Conservation (phyloP, 805 yeast genomes). For the Ogataea paradorogensis region DNA sequence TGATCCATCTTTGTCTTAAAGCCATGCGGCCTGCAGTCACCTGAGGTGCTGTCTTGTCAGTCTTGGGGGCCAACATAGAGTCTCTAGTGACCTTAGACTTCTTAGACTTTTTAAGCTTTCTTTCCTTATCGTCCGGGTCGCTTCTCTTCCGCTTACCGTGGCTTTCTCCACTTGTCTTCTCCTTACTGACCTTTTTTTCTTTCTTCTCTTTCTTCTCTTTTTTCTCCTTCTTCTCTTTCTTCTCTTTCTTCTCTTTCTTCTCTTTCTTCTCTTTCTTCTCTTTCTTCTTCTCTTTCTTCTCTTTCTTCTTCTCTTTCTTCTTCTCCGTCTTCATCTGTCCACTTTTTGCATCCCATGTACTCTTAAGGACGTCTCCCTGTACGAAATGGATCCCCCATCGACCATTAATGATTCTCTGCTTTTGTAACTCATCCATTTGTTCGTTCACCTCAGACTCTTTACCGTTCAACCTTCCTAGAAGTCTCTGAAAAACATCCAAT, state of each 20-base stretch:
- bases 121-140: slow-evolving; percentile 14
- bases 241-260: slow-evolving; percentile 27
- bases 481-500: slow-evolving; percentile 86
- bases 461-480: slow-evolving; percentile 87
- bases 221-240: slow-evolving; percentile 29
- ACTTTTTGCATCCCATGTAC: slow-evolving; percentile 74
- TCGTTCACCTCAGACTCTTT: slow-evolving; percentile 63
- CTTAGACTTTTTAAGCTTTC: slow-evolving; percentile 28
- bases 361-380: slow-evolving; percentile 74
- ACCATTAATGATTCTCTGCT: slow-evolving; percentile 72
- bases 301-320: slow-evolving; percentile 30
- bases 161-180: slow-evolving; percentile 21
- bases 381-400: slow-evolving; percentile 88
- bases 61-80: slow-evolving; percentile 41
- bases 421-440: slow-evolving; percentile 66
- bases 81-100: slow-evolving; percentile 36
- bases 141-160: slow-evolving; percentile 13
- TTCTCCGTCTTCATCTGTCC: slow-evolving; percentile 35
- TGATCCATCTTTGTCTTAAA: slow-evolving; percentile 82
- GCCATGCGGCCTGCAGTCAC: slow-evolving; percentile 57
- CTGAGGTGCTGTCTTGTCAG: slow-evolving; percentile 22
- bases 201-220: slow-evolving; percentile 24
- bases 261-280: slow-evolving; percentile 25
- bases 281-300: slow-evolving; percentile 22
- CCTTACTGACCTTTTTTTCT: neutral